Evolutionary conservation across 2,329 filamentous ascomycete genomes (phyloP).

Genomic region (Orbilia oligospora): DNA sequence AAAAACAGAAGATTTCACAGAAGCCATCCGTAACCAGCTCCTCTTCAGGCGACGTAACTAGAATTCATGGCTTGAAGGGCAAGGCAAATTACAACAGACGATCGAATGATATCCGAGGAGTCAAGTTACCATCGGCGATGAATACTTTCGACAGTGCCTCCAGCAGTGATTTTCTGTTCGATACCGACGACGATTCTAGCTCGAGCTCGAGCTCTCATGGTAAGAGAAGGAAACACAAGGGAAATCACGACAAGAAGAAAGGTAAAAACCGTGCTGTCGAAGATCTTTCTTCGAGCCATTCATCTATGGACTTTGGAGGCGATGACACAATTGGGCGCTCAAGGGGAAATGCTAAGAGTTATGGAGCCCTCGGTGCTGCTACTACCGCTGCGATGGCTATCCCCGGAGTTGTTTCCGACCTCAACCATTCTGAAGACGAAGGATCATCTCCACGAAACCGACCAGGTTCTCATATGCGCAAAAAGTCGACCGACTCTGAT

Average conservation of each 20-base stretch:
- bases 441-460: slow-evolving; percentile 47
- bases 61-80: slow-evolving; percentile 55
- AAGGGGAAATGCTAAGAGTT: slow-evolving; percentile 20
- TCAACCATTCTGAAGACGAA: slow-evolving; percentile 59
- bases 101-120: slow-evolving; percentile 54
- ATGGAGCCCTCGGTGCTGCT: slow-evolving; percentile 16
- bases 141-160: slow-evolving; percentile 55
- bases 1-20: slow-evolving; percentile 42
- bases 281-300: slow-evolving; percentile 50
- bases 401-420: slow-evolving; percentile 45
- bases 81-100: slow-evolving; percentile 44
- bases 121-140: slow-evolving; percentile 40
- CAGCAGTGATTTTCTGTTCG: slow-evolving; percentile 48
- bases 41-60: slow-evolving; percentile 39
- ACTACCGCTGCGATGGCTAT: slow-evolving; percentile 46
- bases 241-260: slow-evolving; percentile 22
- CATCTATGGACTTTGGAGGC: slow-evolving; percentile 50
- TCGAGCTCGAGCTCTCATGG: slow-evolving; percentile 30
- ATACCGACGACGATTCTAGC: slow-evolving; percentile 19
- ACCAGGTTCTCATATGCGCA: slow-evolving; percentile 49
- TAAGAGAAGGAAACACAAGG: slow-evolving; percentile 25
- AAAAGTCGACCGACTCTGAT: slow-evolving; percentile 56
- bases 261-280: slow-evolving; percentile 23
- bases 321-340: slow-evolving; percentile 14
- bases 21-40: slow-evolving; percentile 38